Evolutionary conservation across 768 basidiomycete species (phyloP), one percentile per base, ranked within the genome.

Genomic region (Tephrocybe sp.): DNA sequence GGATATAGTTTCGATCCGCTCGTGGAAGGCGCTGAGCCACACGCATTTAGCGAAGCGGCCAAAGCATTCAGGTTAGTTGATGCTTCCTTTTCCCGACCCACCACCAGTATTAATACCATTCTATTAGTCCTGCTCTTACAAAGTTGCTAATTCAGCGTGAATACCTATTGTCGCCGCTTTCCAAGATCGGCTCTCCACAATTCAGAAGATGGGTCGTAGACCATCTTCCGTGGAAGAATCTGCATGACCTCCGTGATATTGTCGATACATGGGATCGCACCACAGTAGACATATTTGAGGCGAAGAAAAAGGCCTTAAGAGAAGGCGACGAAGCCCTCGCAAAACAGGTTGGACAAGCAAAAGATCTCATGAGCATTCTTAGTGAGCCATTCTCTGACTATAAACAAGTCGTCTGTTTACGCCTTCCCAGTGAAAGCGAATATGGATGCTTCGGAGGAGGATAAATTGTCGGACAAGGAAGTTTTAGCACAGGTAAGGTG

Each of bases 401-500:
- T n/a, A 36, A 5, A 36, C 34, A n/a, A 10, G 33, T 10, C 5
- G 15, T 34, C 33, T 34, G 4, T 15, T 11, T 10, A n/a, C 12
- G 12, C 10, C 38, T 1, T 11, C 9, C 6, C 10, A 56, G 55
- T 56, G 55, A 52, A 52, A 24, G 50, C 54, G 15, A 55, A 52
- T 15, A 45, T 53, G 41, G 24, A 51, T 30, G 53, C 50, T 21
- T 37, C 39, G 3, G 49, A 46, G n/a, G 44, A 52, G 33, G 50
- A 55, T 33, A 55, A 33, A 16, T 46, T 69, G 29, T 31, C 57
- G 3, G 67, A 69, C 18, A 23, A 37, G 13, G 66, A 69, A 50
- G 52, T 68, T 19, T 18, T 67, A 8, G 65, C 43, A 5, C 67
- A 68, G 43, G 63, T 61, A 33, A 31, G 41, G 42, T 39, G 1